Evolutionary conservation across 2,329 filamentous ascomycete genomes (phyloP), one percentile per base, ranked within the genome.

Genomic region (Epichloe sibirici): DNA sequence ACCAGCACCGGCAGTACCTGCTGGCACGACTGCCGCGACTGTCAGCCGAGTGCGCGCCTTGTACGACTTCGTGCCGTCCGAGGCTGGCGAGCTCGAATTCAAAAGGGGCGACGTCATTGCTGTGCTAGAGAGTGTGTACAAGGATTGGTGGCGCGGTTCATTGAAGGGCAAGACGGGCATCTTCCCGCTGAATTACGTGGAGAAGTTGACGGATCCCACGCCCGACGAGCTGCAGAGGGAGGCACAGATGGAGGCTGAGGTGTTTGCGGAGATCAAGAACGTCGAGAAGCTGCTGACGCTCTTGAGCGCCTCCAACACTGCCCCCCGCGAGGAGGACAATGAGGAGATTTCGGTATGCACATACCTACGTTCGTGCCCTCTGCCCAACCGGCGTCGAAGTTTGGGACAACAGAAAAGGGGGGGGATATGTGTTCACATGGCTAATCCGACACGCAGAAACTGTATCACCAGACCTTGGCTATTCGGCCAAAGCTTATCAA

Each of bases 91-190:
- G 72, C 75, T 98, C 56, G 90, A 95, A 60, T 98, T 98, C 68
- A 86, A 90, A 60, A 95, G 95, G 71, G 91, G 93, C 31, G 93
- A 98, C 66, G 86, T 97, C 42, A 98, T 98, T 67, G 91, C 93
- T 1, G 93, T 98, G 15, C 76, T 98, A 42, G 93, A 97, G 69
- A 96, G 90, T 1, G 93, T 97, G 2, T 98, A 94, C 73, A 98
- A 97, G 70, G 93, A 98, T 69, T 98, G 93, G 93, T 98, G 93
- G 93, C 91, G 95, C 61, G 93, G 93, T 1, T 95, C 90, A 43
- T 74, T 98, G 54, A 83, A 90, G 65, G 93, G 93, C 21, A 89
- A 96, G 69, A 96, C 90, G 6, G 93, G 93, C 61, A 98, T 98
- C 58, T 98, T 98, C 69, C 93, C 93, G 6, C 78, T 98, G 58